Evolutionary conservation across 2,329 filamentous ascomycete genomes (phyloP).

Genomic region (Blastomyces percursus): DNA sequence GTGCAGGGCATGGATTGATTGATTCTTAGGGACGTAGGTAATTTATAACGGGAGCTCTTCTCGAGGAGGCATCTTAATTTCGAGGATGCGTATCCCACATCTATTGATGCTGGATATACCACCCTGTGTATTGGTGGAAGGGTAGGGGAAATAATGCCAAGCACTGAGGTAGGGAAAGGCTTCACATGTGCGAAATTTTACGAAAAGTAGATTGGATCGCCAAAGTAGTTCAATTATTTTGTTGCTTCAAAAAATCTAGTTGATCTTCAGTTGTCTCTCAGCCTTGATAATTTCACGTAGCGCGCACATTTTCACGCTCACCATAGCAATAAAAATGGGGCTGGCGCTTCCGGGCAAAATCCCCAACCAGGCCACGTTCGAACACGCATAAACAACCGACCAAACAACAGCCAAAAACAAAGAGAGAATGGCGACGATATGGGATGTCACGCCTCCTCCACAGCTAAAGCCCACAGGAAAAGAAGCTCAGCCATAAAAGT

Average conservation of each 20-base stretch:
- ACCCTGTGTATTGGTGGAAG: background rate
- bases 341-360: background rate
- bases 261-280: background rate
- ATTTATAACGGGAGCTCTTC: background rate
- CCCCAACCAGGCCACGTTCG: background rate
- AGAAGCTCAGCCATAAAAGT: conserved; percentile 35
- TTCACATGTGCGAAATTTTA: background rate
- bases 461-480: conserved; percentile 35
- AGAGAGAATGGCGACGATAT: conserved; percentile 13
- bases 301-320: background rate
- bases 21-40: background rate
- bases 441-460: conserved; percentile 39
- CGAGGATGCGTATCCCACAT: background rate
- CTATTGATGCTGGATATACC: background rate
- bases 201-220: background rate
- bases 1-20: background rate
- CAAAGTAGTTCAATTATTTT: background rate
- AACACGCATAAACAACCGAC: background rate
- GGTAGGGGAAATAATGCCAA: background rate
- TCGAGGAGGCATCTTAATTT: background rate
- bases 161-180: background rate
- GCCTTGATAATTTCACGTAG: background rate
- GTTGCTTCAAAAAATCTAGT: background rate
- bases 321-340: background rate
- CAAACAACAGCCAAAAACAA: conserved; percentile 4